Evolutionary conservation across 257 asterid genomes (phyloP), one percentile per base, ranked within the genome.

Genomic region (Capsicum chinense): DNA sequence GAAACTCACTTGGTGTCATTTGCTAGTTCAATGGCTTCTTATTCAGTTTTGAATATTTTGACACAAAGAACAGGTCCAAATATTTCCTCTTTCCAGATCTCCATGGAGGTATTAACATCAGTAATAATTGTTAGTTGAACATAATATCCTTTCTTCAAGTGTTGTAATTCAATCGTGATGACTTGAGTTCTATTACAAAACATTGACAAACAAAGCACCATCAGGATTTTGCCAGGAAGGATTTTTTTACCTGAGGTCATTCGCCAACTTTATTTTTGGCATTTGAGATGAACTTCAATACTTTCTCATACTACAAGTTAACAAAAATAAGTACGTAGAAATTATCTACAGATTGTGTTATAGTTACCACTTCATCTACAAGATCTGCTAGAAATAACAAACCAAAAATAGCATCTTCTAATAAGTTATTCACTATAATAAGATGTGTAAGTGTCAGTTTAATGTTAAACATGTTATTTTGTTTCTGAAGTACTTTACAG

Each of bases 31-130:
- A 94, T 90, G 84, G 98, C 99, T 90, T 95, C 97, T 68, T 92
- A 97, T 92, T 94, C 98, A 39, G 97, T 94, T 48, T 93, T 42
- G 83, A 95, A 95, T 50, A 98, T 94, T 86, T 94, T 94, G 81
- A 95, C 98, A 81, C 98, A 93, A 7, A 95, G 97, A 92, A 95
- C 97, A 26, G 98, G 99, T 80, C 99, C 98, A 42, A 95, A 94
- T 33, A 93, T 98, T 90, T 95, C 98, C 88, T 95, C 99, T 88
- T 91, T 91, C 99, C 98, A 94, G 67, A 95, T 94, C 92, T 95
- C 97, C 99, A 95, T 95, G 80, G 96, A 88, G 56, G 97, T 92
- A 79, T 84, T 87, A 79, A 95, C 94, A 83, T 95, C 90, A 13
- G 93, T 90, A 76, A 95, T 89, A 33, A 95, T 85, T 26, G 97